phyloP scores from a whole-genome alignment of 208 protist species.

The Trichomonas vaginalis region DNA sequence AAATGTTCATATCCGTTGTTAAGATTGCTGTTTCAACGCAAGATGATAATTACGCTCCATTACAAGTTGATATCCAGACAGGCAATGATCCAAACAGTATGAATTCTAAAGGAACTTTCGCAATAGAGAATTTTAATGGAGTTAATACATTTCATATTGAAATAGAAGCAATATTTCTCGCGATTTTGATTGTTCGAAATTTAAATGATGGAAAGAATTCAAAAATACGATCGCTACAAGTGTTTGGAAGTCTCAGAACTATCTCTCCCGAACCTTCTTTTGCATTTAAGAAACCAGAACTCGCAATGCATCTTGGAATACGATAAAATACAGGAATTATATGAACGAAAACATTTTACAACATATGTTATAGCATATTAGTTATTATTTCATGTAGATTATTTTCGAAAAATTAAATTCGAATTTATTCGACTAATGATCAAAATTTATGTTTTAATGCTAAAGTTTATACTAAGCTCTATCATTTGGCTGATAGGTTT shows the following conservation, averaged over 20 bases:
- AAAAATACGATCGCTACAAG: not conserved
- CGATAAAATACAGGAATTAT: no score
- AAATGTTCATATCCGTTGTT: not conserved
- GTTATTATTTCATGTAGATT: no score
- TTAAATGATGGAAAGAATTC: not conserved
- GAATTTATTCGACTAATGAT: no score
- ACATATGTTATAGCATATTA: no score
- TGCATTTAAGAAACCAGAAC: not conserved
- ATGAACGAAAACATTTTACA: no score
- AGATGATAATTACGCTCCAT: not conserved
- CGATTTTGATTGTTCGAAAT: not conserved
- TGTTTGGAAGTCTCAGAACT: not conserved
- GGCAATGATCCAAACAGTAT: not conserved
- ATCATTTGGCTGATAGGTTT: no score
- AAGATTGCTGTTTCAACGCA: not conserved
- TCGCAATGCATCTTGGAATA: not conserved
- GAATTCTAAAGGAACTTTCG: not conserved
- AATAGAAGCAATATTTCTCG: not conserved
- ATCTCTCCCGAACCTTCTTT: not conserved
- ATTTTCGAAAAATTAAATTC: no score
- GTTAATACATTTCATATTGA: not conserved
- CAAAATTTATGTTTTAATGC: no score
- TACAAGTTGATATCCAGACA: not conserved
- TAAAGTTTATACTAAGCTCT: no score
- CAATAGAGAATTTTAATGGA: not conserved